Evolutionary conservation across 441 rosid genomes (phyloP).

Genomic region (Erodium chrysanthum): DNA sequence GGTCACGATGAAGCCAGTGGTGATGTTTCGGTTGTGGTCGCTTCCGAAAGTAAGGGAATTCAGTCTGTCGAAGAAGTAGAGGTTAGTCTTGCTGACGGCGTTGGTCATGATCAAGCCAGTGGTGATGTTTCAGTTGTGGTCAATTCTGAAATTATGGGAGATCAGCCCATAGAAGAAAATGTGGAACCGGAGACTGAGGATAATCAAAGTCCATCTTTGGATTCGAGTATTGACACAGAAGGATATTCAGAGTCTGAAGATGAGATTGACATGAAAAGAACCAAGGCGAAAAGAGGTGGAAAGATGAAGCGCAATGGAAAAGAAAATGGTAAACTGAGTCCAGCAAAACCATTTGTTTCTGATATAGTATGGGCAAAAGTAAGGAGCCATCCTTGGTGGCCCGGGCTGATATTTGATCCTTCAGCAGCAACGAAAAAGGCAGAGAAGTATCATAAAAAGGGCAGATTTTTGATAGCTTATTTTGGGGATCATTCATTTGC

Average conservation of each 20-base stretch:
- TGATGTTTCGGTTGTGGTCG: not conserved
- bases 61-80: not conserved
- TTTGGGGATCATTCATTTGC: conserved; percentile 72
- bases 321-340: conserved; percentile 8
- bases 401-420: conserved; percentile 57
- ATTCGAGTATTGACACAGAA: not conserved
- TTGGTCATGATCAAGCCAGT: no score
- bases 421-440: conserved; percentile 53
- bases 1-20: not conserved
- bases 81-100: no score
- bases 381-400: conserved; percentile 95
- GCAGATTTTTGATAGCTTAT: conserved; percentile 46
- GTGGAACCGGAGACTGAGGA: not conserved
- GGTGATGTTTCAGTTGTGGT: not conserved
- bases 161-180: no score
- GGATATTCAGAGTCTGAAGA: not conserved
- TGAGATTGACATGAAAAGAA: not conserved
- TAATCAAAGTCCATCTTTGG: not conserved
- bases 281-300: not conserved
- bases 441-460: conserved; percentile 47
- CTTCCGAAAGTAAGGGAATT: not conserved
- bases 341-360: conserved; percentile 23
- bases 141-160: not conserved
- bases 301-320: not conserved
- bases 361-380: conserved; percentile 89